Base-by-base conservation (phyloP, 352 stramenopile species). In the Globisporangium paroecandrum region DNA sequence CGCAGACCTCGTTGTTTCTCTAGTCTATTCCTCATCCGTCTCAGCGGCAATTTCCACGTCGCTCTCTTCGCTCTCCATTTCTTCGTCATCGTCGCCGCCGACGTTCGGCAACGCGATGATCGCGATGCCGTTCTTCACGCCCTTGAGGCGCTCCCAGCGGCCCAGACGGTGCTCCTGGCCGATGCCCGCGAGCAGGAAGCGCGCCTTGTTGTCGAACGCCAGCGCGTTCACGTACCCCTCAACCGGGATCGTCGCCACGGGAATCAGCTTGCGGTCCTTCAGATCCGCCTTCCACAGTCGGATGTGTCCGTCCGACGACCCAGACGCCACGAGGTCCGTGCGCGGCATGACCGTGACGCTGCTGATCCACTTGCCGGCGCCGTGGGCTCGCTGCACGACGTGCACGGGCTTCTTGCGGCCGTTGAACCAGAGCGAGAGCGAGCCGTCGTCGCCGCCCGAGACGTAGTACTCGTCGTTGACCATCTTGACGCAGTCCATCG, bases 131-230 rank as follows among this genome's bases (percentile, higher is more conserved):
- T 98, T 98, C 77, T 93, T 93, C 32, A 85, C 91, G 27, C 78
- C 58, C 68, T 93, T 96, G 38, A 97, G 58, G 25, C 89, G 82
- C 71, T 97, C 85, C 95, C 95, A 98, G 57, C 94, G 85, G 1
- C 95, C 95, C 54, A 98, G 74, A 12, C 93, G 89, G 78, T 98
- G 95, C 77, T 98, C 95, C 75, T 97, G 92, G 10, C 92, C 94
- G 24, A 97, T 77, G 41, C 83, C 94, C 22, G 90, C 94, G 6
- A 98, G 78, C 56, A 98, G 66, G 81, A 98, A 97, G 10, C 89
- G 85, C 32, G 88, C 92, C 55, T 91, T 92, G 38, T 65, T 36
- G 64, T 94, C 86, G 57, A 97, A 94, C 57, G 70, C 76, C 65
- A 94, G 74, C 27, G 69, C 77, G 62, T 94, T 94, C 49, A 93